Percentiles rank a stretch among this genome's conserved stretches.
These are phyloP conservation scores for Amaranthus cruentus DNA, from an alignment of 148 eudicot species.

Conservation along the genomic window DNA sequence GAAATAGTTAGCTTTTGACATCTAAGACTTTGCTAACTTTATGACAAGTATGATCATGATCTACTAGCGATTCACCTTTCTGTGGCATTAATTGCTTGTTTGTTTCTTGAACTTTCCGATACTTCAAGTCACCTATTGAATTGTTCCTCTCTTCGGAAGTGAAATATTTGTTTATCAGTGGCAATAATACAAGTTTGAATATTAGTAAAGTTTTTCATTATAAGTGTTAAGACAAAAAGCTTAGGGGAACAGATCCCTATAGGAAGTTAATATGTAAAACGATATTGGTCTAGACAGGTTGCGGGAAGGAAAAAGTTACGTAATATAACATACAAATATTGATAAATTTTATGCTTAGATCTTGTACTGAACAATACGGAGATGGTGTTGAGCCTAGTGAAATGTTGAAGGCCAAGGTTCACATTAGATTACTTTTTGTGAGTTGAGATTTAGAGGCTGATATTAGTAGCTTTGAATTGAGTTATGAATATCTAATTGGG, in stretches of 20 bases:
- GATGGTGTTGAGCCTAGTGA: too few relatives aligned
- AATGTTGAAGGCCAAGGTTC: too few relatives aligned
- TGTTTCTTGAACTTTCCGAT: neutral
- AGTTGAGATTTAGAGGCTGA: too few relatives aligned
- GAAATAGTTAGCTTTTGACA: neutral
- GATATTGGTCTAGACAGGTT: neutral
- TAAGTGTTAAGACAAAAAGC: neutral
- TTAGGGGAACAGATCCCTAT: neutral
- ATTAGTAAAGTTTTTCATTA: neutral
- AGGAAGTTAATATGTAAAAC: neutral
- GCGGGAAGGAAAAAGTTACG: neutral
- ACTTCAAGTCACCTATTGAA: neutral
- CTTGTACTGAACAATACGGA: too few relatives aligned
- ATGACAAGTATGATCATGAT: neutral
- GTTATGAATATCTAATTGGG: too few relatives aligned
- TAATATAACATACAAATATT: too few relatives aligned
- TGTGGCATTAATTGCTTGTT: neutral
- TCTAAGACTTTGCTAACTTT: neutral
- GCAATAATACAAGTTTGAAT: neutral
- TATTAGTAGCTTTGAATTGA: too few relatives aligned
- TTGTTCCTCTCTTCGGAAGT: neutral
- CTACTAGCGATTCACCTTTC: neutral
- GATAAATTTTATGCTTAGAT: too few relatives aligned
- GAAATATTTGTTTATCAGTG: neutral
- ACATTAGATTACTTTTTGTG: too few relatives aligned